Base-by-base conservation (phyloP, 2,329 filamentous ascomycete genomes). In the Arthrobotrys iridis region DNA sequence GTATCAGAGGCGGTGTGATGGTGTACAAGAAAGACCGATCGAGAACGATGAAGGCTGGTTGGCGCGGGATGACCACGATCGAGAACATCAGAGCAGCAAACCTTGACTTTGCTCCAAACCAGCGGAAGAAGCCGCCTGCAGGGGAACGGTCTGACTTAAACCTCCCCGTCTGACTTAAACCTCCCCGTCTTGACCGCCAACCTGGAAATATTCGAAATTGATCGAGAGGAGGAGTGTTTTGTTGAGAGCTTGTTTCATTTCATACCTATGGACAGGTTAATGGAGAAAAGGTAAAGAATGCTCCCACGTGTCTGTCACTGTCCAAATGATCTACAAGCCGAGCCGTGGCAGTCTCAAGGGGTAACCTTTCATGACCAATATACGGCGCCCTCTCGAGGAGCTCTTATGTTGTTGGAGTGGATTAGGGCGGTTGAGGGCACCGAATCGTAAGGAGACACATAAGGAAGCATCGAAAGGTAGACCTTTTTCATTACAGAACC, bases 381-480 rank as follows among this genome's bases (percentile, higher is more conserved):
- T n/a, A 37, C 28, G 30, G 28, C 48, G n/a, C 37, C 8, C 4
- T 24, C 10, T 55, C 28, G 15, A 22, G 30, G 50, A 55, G 50
- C 50, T 55, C 50, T 55, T 22, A 33, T 33, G 2, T 37, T 35
- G 18, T 37, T 55, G 15, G 30, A 24, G 15, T 37, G 18, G 28
- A 37, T 37, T 7, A 37, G n/a, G 15, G 15, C 37, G 11, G 30
- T 8, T 13, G 5, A 6, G 7, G 11, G 18, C 18, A 24, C 18
- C 50, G 50, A 55, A 55, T 55, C 28, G 50, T 6, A 37, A 11
- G 13, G 24, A 3, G 50, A 55, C 50, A 55, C 50, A 55, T 55
- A 26, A 1, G 13, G 30, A 55, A 55, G 0, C 50, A 20, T 18
- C 30, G 46, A 55, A 6, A 6, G 18, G 5, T 24, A 4, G 28